Conservation (phyloP, 306 rosid genomes). For the Glycine soja region DNA sequence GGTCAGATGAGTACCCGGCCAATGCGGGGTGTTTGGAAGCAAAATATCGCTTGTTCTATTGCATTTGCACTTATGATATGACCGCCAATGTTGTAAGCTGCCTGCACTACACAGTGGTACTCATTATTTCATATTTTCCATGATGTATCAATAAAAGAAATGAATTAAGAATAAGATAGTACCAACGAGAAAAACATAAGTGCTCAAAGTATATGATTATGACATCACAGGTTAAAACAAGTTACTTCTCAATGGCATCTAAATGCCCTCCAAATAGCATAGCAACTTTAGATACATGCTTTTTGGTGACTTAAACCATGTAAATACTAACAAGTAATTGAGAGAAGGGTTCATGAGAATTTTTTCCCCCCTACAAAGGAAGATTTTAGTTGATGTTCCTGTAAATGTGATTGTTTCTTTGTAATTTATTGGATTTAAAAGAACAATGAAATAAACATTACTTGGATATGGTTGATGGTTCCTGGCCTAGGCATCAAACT, state of each 20-base stretch:
- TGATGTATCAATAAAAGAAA: slow-evolving; percentile 10
- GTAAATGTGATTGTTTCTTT: slow-evolving; percentile 22
- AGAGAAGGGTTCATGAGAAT: slow-evolving; percentile 5
- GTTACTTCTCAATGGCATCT: neutral
- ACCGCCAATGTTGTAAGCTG: slow-evolving; percentile 97
- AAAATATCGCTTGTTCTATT: slow-evolving; percentile 83
- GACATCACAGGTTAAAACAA: slow-evolving; percentile 4
- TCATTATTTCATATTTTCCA: slow-evolving; percentile 48
- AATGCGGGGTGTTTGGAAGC: slow-evolving; percentile 78
- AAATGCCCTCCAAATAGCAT: too few relatives aligned
- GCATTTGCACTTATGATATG: slow-evolving; percentile 85
- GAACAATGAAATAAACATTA: neutral
- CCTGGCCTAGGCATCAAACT: neutral
- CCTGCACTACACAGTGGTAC: slow-evolving; percentile 79
- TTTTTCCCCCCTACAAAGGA: neutral
- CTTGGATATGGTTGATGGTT: neutral
- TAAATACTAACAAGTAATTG: slow-evolving; percentile 32
- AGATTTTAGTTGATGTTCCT: slow-evolving; percentile 2
- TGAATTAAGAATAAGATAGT: too few relatives aligned
- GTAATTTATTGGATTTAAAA: slow-evolving; percentile 18
- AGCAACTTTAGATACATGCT: slow-evolving; percentile 5
- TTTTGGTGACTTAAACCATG: neutral
- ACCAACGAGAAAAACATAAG: slow-evolving; percentile 15
- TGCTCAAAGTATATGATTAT: neutral
- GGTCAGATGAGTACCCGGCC: slow-evolving; percentile 76